Base-by-base conservation (phyloP, 805 yeast genomes). In the Saccharomyces paradoxus region DNA sequence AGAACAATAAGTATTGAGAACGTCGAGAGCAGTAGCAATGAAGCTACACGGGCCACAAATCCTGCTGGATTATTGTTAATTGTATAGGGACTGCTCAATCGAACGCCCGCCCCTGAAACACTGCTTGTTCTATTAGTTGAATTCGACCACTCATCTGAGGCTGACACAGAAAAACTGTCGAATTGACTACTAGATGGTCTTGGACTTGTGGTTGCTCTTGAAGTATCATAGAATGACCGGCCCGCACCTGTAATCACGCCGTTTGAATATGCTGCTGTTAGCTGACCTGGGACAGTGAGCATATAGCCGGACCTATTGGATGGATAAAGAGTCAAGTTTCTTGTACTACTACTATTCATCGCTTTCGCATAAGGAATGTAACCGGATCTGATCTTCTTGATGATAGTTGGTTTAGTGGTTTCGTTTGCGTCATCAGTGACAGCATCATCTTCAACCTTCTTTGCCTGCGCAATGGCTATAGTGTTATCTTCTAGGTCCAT, bases 401-500 rank as follows among this genome's bases (percentile, higher is more conserved):
- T 51, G 2, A 49, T 31, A 12, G 55, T 37, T 4, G 55, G 47
- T 26, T 58, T 13, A 3, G 53, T 24, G n/a, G 49, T 28, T 49
- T 29, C 26, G 8, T 32, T 48, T 12, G n/a, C 27, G 3, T 29
- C 24, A 6, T 14, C 21, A 32, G 32, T 47, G 4, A 7, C 26
- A 21, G 44, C 24, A 14, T 49, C 48, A 58, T 52, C 10, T 53
- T 46, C 29, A 9, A 44, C 46, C 29, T 52, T 56, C 53, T 73
- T 72, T 2, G 84, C 74, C 49, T 77, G 76, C 0, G 82, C 87
- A 50, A 86, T 50, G 0, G 86, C 94, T 28, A 86, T 63, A 24
- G 71, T 70, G 27, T 73, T 66, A 21, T 80, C 80, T 14, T 77
- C 89, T 57, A 81, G 75, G 66, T 86, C 89, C 41, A 84, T 83